phyloP scores from a whole-genome alignment of 352 stramenopile species.

The Globisporangium carolinianum region DNA sequence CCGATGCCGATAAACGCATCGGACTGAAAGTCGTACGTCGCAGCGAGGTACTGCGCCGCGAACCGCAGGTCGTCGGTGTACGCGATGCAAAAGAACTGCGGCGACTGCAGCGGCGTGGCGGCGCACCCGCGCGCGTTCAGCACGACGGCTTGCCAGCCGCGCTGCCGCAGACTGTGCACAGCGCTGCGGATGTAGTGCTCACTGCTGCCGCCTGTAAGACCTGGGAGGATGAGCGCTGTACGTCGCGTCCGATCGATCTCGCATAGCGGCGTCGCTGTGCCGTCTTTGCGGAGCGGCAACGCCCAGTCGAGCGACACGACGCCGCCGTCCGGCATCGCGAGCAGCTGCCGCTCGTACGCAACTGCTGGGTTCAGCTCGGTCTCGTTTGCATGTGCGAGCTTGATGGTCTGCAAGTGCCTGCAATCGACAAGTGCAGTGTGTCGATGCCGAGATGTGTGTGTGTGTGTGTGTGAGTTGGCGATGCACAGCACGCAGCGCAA shows the following conservation, averaged over 20 bases:
- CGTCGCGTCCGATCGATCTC: constrained; percentile 23
- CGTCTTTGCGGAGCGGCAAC: constrained; percentile 18
- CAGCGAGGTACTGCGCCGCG: constrained; percentile 25
- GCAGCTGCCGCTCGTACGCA: constrained; percentile 45
- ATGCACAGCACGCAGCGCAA: neutral
- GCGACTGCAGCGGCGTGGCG: constrained; percentile 44
- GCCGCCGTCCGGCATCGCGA: constrained; percentile 57
- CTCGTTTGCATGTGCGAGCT: constrained; percentile 32
- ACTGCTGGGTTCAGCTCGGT: constrained; percentile 22
- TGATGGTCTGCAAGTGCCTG: constrained; percentile 49
- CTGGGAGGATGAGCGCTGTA: constrained; percentile 48
- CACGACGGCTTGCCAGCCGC: constrained; percentile 66
- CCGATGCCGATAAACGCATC: constrained; percentile 42
- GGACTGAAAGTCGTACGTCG: constrained; percentile 32
- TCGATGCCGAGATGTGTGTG: neutral
- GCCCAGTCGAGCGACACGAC: constrained; percentile 69
- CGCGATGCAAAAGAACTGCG: constrained; percentile 58
- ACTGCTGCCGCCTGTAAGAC: constrained; percentile 46
- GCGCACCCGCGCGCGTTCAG: constrained; percentile 68
- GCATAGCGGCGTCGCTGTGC: constrained; percentile 13
- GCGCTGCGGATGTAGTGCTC: constrained; percentile 65
- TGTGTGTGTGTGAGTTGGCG: neutral
- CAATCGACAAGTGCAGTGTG: neutral
- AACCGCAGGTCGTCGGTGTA: constrained; percentile 66
- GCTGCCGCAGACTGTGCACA: constrained; percentile 24